A percentile compares a stretch with the other conserved stretches of the same genome.
These are phyloP conservation scores for Colletotrichum sp. DNA, from an alignment of 2,329 filamentous ascomycete genomes.

Conservation along the genomic window DNA sequence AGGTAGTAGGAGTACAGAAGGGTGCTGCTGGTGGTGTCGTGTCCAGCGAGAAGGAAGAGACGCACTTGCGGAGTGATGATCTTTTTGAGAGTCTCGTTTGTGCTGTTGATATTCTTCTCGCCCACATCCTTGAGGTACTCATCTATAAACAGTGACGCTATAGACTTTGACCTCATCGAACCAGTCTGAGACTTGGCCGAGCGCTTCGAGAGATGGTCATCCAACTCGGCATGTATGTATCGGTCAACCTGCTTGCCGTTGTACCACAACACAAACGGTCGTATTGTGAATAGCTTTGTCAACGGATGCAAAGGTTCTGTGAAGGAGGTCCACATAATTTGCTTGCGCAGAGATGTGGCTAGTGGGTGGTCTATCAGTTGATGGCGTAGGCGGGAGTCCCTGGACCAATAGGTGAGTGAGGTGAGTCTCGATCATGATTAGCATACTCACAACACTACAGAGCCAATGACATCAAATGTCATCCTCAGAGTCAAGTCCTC, in stretches of 20 bases:
- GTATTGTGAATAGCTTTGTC: not conserved
- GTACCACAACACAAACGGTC: not conserved
- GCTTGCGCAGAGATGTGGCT: not conserved
- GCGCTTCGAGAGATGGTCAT: not conserved
- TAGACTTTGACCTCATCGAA: not conserved
- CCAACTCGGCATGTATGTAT: not conserved
- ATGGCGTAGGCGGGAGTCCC: conserved; percentile 32
- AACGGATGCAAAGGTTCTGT: not conserved
- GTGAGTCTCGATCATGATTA: too few relatives aligned
- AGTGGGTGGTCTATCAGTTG: conserved; percentile 24
- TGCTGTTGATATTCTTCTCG: not conserved
- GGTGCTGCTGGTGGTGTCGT: conserved; percentile 35
- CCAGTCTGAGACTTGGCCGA: not conserved
- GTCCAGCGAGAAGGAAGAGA: conserved; percentile 36
- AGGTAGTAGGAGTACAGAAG: conserved; percentile 29
- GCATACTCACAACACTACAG: conserved; percentile 31
- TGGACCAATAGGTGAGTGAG: conserved; percentile 23
- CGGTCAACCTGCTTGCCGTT: not conserved
- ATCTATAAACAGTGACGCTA: not conserved
- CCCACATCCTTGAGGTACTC: not conserved
- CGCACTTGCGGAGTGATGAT: conserved; percentile 30
- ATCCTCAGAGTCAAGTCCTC: conserved; percentile 40
- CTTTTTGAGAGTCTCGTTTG: not conserved
- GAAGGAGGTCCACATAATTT: not conserved
- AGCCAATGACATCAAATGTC: conserved; percentile 44